Conservation (phyloP, 83 land plant species). For the Larix sibirica region DNA sequence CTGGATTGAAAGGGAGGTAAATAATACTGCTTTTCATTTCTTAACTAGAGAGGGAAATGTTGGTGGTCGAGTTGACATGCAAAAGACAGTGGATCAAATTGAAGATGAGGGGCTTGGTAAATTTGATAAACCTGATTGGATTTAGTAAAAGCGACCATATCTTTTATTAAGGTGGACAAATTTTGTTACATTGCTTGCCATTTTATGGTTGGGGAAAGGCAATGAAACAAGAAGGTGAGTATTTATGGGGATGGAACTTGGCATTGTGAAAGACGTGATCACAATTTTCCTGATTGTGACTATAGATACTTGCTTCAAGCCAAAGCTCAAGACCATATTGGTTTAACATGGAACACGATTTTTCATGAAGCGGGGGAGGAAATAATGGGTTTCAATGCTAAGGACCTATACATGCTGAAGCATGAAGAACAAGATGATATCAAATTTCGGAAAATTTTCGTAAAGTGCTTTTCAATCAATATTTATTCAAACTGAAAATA, state of each 20-base stretch:
- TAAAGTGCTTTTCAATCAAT: slow-evolving; percentile 56
- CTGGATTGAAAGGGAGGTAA: slow-evolving; percentile 90
- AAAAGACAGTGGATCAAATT: slow-evolving; percentile 87
- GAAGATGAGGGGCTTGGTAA: slow-evolving; percentile 95
- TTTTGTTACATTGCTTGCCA: slow-evolving; percentile 95
- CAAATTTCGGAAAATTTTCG: slow-evolving; percentile 60
- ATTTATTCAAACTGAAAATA: slow-evolving; percentile 83
- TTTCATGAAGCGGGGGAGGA: slow-evolving; percentile 94
- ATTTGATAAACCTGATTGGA: slow-evolving; percentile 93
- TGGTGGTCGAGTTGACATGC: slow-evolving; percentile 50
- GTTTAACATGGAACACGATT: slow-evolving; percentile 84
- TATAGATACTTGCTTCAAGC: slow-evolving; percentile 65
- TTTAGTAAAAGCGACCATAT: slow-evolving; percentile 65
- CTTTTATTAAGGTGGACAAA: slow-evolving; percentile 74
- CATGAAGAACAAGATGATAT: slow-evolving; percentile 77
- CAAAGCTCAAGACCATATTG: slow-evolving; percentile 90
- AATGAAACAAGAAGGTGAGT: slow-evolving; percentile 89
- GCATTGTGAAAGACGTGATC: slow-evolving; percentile 88
- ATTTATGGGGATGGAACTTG: slow-evolving; percentile 94
- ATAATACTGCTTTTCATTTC: slow-evolving; percentile 48
- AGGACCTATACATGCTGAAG: slow-evolving; percentile 72
- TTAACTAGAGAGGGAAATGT: slow-evolving; percentile 71
- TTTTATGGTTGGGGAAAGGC: slow-evolving; percentile 66
- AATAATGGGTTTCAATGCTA: slow-evolving; percentile 76
- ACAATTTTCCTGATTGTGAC: slow-evolving; percentile 28